Evolutionary conservation across 345 rosid species (phyloP), one percentile per base, ranked within the genome.

Genomic region (Rhodamnia rubescens): DNA sequence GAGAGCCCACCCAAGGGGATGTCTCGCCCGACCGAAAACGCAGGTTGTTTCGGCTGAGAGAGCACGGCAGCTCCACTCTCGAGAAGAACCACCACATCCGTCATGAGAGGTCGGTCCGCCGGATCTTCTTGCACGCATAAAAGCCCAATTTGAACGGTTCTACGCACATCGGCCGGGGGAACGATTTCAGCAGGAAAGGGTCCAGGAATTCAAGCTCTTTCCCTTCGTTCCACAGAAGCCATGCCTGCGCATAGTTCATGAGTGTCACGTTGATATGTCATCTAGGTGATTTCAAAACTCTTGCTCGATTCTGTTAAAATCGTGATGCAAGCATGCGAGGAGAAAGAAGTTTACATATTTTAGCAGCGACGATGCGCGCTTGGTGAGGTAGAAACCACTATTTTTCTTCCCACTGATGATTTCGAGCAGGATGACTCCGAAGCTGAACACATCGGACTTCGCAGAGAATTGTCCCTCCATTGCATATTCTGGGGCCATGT

Each of bases 111-210:
- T 61, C 94, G 88, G 44, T 86, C 89, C 18, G 85, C 89, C 16
- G 26, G 26, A 22, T 74, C 69, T 84, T 74, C 59, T 82, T 82
- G 58, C 42, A 82, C 84, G 56, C 95, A 91, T 0, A 93, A 59
- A 2, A 92, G 90, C n/a, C 95, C 94, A 6, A 92, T 90, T 10
- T 91, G 92, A 36, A 91, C 64, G 89, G 92, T 90, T 83, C 91
- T 88, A 27, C 83, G 20, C 6, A 90, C 90, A 86, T 93, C 90
- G 8, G 59, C 49, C 0, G 42, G 36, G 20, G 69, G 26, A 86
- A 87, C 26, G 91, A 87, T 84, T 82, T 87, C 57, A 90, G 54
- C 20, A 85, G 26, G 22, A 85, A 36, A 84, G 85, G 64, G 24
- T 93, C 94, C 20, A 90, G 12, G 21, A 92, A 7, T 83, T 92